Evolutionary conservation across 2,329 filamentous ascomycete species (phyloP), one percentile per base, ranked within the genome.

Genomic region (Karstenula rhodostoma): DNA sequence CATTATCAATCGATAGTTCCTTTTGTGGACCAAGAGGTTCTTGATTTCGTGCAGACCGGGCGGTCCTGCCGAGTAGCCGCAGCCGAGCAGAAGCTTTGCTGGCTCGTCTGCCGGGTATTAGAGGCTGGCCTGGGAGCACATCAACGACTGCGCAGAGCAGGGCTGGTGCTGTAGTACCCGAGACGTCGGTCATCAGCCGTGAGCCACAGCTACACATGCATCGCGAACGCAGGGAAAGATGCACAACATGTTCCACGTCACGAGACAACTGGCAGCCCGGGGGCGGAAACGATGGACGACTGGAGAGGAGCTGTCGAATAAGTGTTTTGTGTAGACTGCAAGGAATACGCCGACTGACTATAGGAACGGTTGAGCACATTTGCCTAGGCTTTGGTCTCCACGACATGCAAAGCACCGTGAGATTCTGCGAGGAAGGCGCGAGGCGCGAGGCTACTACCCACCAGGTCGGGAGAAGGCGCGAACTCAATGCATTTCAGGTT

Each of bases 171-270:
- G 51, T 54, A 46, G 17, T 25, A 55, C 50, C 23, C 12, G 19
- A 15, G 15, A 35, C 22, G 51, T 17, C 42, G 42, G 29, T 46
- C 52, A 46, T 46, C 52, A 47, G 52, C 52, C 42, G 40, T 37
- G 32, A 33, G 27, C 42, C 40, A 55, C 52, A 17, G 52, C 42
- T 46, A 35, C 40, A 46, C 47, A 32, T 33, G 15, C 27, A 13
- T 54, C 37, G 40, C 42, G 27, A 35, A 55, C 25, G 52, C 52
- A 55, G 52, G 52, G 52, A 46, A 55, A 15, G 29, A 37, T 9
- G 52, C 42, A 55, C 52, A 35, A 13, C 52, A 47, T 55, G 52
- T 22, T 46, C 37, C 29, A n/a, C 27, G 52, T 46, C 19, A 29
- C 22, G 12, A n/a, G 29, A 25, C 10, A 53, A 13, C 25, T 22